Conservation (phyloP, 2,329 filamentous ascomycete species). For the Calonectria honghensis region DNA sequence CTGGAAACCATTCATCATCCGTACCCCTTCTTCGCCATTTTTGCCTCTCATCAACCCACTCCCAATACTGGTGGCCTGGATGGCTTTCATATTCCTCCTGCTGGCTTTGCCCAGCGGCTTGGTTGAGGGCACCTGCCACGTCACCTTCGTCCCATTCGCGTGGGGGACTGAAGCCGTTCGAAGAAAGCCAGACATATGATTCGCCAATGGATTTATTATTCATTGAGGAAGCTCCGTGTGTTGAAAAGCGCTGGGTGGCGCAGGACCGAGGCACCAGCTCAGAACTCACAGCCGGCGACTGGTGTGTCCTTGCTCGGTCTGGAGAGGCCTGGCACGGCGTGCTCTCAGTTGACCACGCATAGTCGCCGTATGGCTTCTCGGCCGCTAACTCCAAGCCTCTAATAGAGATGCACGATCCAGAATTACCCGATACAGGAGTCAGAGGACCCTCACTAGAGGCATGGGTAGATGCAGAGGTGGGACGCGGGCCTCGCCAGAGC, state of each 20-base stretch:
- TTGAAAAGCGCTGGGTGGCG: neutral
- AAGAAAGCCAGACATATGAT: neutral
- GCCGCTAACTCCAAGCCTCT: neutral
- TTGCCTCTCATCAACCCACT: constrained; percentile 28
- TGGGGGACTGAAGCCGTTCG: neutral
- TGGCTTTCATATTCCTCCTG: constrained; percentile 23
- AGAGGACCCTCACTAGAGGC: neutral
- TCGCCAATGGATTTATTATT: too few species aligned
- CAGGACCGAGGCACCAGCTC: neutral
- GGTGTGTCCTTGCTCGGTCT: neutral
- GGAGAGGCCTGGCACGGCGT: neutral
- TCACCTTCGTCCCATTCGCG: constrained; percentile 6
- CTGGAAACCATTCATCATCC: constrained; percentile 29
- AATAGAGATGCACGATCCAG: neutral
- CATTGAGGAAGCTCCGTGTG: neutral
- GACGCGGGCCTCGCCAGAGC: neutral
- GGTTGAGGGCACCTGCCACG: neutral
- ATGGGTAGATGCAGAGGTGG: neutral
- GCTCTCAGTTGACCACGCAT: neutral
- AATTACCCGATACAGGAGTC: neutral
- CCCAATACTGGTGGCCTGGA: constrained; percentile 36
- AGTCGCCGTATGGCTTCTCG: neutral
- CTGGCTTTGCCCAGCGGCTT: neutral
- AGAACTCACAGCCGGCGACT: neutral
- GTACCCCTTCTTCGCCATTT: constrained; percentile 35